Evolutionary conservation across 2,329 filamentous ascomycete species (phyloP).

Genomic region (Xylariaceae sp.): DNA sequence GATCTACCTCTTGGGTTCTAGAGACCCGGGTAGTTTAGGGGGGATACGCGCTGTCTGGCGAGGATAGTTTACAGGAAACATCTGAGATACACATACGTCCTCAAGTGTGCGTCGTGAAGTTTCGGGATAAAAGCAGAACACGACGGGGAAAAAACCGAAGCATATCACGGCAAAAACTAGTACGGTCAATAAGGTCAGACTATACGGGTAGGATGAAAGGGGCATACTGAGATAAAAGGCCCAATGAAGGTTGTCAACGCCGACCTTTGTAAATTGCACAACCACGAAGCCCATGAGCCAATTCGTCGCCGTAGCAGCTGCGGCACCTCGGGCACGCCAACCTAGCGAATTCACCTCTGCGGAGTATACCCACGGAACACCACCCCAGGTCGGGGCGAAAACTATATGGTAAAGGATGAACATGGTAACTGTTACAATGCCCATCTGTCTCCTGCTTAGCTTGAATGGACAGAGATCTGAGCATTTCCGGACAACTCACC

Average conservation of each 20-base stretch:
- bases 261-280: constrained; percentile 48
- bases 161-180: constrained; percentile 34
- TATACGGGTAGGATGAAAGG: background rate
- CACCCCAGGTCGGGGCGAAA: constrained; percentile 44
- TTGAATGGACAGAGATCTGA: background rate
- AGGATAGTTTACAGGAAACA: background rate
- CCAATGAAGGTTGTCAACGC: constrained; percentile 45
- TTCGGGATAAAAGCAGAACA: constrained; percentile 50
- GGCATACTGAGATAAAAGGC: constrained; percentile 45
- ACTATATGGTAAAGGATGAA: constrained; percentile 48
- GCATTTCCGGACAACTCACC: constrained; percentile 20
- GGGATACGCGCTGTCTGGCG: no score
- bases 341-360: constrained; percentile 47
- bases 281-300: constrained; percentile 48
- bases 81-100: constrained; percentile 38
- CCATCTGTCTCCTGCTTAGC: constrained; percentile 35
- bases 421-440: constrained; percentile 45
- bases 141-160: constrained; percentile 40
- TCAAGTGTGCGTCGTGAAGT: constrained; percentile 54
- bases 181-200: background rate
- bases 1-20: background rate
- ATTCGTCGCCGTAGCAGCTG: constrained; percentile 48
- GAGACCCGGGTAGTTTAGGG: no score
- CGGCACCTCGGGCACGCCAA: constrained; percentile 46
- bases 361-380: constrained; percentile 42